A percentile compares a stretch with the other conserved stretches of the same genome.
Evolutionary conservation across 2,329 filamentous ascomycete genomes (phyloP).

Genomic region (Ascochyta koolunga): DNA sequence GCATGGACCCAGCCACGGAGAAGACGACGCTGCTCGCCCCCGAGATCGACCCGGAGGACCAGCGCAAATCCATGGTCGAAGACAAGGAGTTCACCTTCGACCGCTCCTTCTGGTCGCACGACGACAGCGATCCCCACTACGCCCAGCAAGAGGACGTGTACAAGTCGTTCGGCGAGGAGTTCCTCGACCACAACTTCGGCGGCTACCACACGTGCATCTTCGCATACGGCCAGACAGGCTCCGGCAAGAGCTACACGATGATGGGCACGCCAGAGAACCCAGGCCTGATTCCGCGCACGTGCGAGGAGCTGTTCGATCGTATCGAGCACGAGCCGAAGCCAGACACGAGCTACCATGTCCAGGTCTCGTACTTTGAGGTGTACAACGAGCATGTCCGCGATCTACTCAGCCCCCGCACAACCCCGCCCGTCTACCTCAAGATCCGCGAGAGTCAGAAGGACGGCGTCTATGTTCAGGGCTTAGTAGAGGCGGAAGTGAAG

Average conservation of each 20-base stretch:
- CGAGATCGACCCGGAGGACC: slow-evolving; percentile 62
- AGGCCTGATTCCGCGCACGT: slow-evolving; percentile 92
- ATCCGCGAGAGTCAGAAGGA: slow-evolving; percentile 95
- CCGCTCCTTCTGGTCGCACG: slow-evolving; percentile 97
- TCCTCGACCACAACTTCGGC: slow-evolving; percentile 98
- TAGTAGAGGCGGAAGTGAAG: slow-evolving; percentile 91
- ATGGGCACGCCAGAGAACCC: slow-evolving; percentile 89
- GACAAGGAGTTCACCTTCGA: slow-evolving; percentile 96
- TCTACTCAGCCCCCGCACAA: slow-evolving; percentile 79
- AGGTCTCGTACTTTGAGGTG: slow-evolving; percentile 98
- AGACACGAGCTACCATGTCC: slow-evolving; percentile 94
- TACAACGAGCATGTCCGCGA: slow-evolving; percentile 99
- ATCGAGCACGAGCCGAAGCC: slow-evolving; percentile 85
- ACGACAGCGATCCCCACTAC: slow-evolving; percentile 80
- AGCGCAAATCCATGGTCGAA: slow-evolving; percentile 70
- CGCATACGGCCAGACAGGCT: slow-evolving; percentile 96
- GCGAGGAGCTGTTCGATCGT: slow-evolving; percentile 92
- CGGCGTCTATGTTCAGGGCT: slow-evolving; percentile 94
- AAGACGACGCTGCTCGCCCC: slow-evolving; percentile 81
- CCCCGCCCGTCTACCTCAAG: slow-evolving; percentile 89
- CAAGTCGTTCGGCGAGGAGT: slow-evolving; percentile 91
- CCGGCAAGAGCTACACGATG: slow-evolving; percentile 97
- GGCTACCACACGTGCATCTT: slow-evolving; percentile 99
- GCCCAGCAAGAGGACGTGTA: slow-evolving; percentile 93
- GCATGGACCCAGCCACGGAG: slow-evolving; percentile 89